phyloP scores from a whole-genome alignment of 352 stramenopile species.

The Phytophthora nicotianae region DNA sequence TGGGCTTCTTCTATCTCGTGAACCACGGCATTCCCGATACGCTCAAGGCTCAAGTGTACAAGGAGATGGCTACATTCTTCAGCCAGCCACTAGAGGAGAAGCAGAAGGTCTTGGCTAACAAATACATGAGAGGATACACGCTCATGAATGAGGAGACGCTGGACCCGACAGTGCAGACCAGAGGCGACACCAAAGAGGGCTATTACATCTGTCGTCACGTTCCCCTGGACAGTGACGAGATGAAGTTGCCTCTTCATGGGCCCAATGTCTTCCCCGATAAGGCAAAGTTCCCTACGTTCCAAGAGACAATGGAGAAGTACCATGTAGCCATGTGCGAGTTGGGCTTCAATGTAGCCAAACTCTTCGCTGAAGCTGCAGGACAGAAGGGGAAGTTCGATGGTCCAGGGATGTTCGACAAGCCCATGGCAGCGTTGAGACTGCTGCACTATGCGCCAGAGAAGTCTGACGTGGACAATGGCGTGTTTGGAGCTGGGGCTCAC shows the following conservation, averaged over 20 bases:
- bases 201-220: constrained; percentile 83
- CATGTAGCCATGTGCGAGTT: constrained; percentile 55
- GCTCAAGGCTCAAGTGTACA: constrained; percentile 56
- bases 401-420: constrained; percentile 69
- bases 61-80: constrained; percentile 71
- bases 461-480: constrained; percentile 58
- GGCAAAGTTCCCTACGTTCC: constrained; percentile 49
- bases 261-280: constrained; percentile 67
- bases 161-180: constrained; percentile 56
- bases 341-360: constrained; percentile 51
- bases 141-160: constrained; percentile 78
- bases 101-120: constrained; percentile 63
- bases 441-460: constrained; percentile 75
- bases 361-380: constrained; percentile 66
- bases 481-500: constrained; percentile 82
- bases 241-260: constrained; percentile 64
- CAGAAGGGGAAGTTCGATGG: constrained; percentile 52
- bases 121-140: constrained; percentile 79
- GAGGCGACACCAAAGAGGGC: constrained; percentile 75
- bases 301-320: constrained; percentile 57
- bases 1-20: constrained; percentile 79
- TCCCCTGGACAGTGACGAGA: constrained; percentile 54
- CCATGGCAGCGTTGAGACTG: constrained; percentile 82
- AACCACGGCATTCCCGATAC: constrained; percentile 46
- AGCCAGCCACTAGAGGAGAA: constrained; percentile 53